Percentiles rank a stretch among this genome's conserved stretches.
phyloP scores from a whole-genome alignment of 2,329 filamentous ascomycete species.

The Pseudodiploospora longispora region DNA sequence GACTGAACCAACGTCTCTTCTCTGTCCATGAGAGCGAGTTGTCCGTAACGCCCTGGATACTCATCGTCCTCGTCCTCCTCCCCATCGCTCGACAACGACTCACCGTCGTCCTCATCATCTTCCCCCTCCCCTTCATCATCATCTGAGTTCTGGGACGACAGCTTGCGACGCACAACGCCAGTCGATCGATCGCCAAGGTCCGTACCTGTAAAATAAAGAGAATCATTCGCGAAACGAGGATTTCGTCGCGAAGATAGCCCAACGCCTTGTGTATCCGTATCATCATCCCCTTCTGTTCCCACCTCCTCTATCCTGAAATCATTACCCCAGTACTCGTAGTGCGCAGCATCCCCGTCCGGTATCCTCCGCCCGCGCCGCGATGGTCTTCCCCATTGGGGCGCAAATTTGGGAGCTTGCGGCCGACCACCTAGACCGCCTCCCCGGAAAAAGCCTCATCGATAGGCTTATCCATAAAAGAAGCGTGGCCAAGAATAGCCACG shows the following conservation, averaged over 20 bases:
- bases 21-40: conserved; percentile 51
- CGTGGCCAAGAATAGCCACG: conserved; percentile 90
- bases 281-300: conserved; percentile 50
- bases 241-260: conserved; percentile 37
- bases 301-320: conserved; percentile 55
- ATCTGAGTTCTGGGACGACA: conserved; percentile 15
- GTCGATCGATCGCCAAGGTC: conserved; percentile 40
- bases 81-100: conserved; percentile 14
- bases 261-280: conserved; percentile 47
- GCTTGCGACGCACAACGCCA: conserved; percentile 31
- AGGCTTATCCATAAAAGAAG: conserved; percentile 92
- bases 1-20: conserved; percentile 71
- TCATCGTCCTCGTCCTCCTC: conserved; percentile 29
- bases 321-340: conserved; percentile 26
- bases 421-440: conserved; percentile 99
- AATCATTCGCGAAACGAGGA: conserved; percentile 50
- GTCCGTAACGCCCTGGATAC: conserved; percentile 43
- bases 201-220: conserved; percentile 52
- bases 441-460: conserved; percentile 99
- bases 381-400: conserved; percentile 99
- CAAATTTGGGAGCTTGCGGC: conserved; percentile 94
- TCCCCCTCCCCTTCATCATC: conserved; percentile 19
- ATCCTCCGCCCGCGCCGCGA: conserved; percentile 73
- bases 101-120: conserved; percentile 28
- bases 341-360: conserved; percentile 40